Percentiles rank a stretch among this genome's conserved stretches.
Conservation (phyloP, 768 basidiomycete species). For the Mycena vitilis region DNA sequence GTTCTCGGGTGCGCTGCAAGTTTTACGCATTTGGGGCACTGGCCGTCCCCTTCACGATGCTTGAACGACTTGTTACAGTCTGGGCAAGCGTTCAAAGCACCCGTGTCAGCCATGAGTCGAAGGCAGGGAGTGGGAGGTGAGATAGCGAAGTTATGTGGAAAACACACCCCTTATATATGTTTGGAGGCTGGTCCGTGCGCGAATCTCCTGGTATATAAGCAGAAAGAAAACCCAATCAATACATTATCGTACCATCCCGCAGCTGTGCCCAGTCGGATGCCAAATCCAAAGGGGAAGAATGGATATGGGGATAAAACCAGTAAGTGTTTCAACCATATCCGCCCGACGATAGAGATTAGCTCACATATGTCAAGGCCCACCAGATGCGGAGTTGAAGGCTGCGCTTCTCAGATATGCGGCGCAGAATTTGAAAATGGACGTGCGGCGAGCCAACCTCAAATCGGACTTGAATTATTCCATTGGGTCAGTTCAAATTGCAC, state of each 20-base stretch:
- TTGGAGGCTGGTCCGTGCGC: slow-evolving; percentile 12
- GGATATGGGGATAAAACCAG: slow-evolving; percentile 10
- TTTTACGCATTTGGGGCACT: slow-evolving; percentile 7
- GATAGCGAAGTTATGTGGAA: not conserved
- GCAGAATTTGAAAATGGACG: not conserved
- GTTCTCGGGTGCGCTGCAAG: slow-evolving; percentile 3
- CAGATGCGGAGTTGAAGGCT: not conserved
- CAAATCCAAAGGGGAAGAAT: slow-evolving; percentile 13
- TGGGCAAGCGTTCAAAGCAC: not conserved
- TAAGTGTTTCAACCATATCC: slow-evolving; percentile 3
- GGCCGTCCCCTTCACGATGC: not conserved
- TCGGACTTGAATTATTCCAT: slow-evolving; percentile 24
- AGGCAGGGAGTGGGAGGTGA: not conserved
- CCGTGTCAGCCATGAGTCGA: not conserved
- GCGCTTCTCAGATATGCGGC: slow-evolving; percentile 8
- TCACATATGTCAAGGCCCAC: not conserved
- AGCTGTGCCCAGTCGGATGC: not conserved
- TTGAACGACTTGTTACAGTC: not conserved
- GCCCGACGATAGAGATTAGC: not conserved
- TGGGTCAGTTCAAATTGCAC: not conserved
- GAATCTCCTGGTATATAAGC: not conserved
- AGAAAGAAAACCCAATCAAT: too few relatives aligned
- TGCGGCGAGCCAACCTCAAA: slow-evolving; percentile 19
- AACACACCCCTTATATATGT: slow-evolving; percentile 4
- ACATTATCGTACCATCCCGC: slow-evolving; percentile 3